These are phyloP conservation scores for Picea abies DNA, from an alignment of 83 land plant species.

Conservation along the genomic window DNA sequence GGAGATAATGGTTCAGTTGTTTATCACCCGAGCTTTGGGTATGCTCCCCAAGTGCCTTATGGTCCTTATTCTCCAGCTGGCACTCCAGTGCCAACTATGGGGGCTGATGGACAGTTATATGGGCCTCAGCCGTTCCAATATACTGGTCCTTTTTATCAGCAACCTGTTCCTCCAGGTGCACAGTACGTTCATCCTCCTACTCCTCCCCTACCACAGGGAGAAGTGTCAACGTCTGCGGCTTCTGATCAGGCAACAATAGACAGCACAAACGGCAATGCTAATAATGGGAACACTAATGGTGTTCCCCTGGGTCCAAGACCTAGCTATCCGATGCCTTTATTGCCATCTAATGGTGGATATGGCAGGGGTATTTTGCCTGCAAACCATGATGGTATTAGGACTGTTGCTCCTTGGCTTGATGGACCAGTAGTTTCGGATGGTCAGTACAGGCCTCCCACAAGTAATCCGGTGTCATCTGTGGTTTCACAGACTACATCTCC, in stretches of 20 bases:
- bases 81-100: slow-evolving; percentile 58
- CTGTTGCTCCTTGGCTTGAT: slow-evolving; percentile 55
- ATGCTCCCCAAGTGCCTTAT: slow-evolving; percentile 59
- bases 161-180: slow-evolving; percentile 33
- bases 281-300: slow-evolving; percentile 28
- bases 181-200: slow-evolving; percentile 23
- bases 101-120: slow-evolving; percentile 70
- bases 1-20: slow-evolving; percentile 61
- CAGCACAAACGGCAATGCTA: slow-evolving; percentile 13
- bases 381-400: slow-evolving; percentile 31
- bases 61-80: slow-evolving; percentile 53
- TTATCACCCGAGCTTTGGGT: slow-evolving; percentile 66
- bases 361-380: slow-evolving; percentile 36
- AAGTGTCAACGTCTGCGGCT: slow-evolving; percentile 27
- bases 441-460: slow-evolving; percentile 33
- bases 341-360: slow-evolving; percentile 31
- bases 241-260: slow-evolving; percentile 35
- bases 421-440: slow-evolving; percentile 33
- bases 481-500: slow-evolving; percentile 21
- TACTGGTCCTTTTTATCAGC: slow-evolving; percentile 48
- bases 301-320: slow-evolving; percentile 28
- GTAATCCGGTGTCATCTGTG: slow-evolving; percentile 21
- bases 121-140: slow-evolving; percentile 68
- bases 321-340: slow-evolving; percentile 24
- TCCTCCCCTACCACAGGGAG: slow-evolving; percentile 26